A percentile compares a stretch with the other conserved stretches of the same genome.
Conservation (phyloP, 495 filamentous ascomycete genomes). For the Neurospora sp. region DNA sequence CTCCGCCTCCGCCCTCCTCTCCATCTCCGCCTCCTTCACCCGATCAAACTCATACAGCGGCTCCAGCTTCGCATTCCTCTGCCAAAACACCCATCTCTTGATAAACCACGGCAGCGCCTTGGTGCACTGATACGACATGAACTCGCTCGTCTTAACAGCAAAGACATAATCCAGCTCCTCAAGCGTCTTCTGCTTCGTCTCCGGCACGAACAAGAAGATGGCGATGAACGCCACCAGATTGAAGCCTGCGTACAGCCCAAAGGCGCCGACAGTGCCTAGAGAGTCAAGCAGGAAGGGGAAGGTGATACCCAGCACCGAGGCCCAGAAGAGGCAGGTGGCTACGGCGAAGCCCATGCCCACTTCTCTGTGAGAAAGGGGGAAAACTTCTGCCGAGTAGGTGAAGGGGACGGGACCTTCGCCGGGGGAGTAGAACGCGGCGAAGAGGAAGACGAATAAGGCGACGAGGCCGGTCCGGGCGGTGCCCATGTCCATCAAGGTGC, state of each 20-base stretch:
- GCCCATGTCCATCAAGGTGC: conserved; percentile 46
- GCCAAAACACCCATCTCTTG: conserved; percentile 53
- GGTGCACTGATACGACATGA: conserved; percentile 53
- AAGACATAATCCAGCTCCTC: conserved; percentile 85
- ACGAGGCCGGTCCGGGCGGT: conserved; percentile 51
- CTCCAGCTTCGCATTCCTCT: conserved; percentile 41
- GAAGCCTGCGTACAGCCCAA: conserved; percentile 51
- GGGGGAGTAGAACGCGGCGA: conserved; percentile 62
- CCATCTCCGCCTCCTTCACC: not conserved
- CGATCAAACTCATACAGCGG: conserved; percentile 52
- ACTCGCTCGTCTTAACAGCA: conserved; percentile 54
- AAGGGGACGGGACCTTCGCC: conserved; percentile 80
- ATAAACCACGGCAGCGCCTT: conserved; percentile 59
- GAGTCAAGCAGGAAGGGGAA: conserved; percentile 53
- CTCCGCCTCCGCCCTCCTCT: not conserved
- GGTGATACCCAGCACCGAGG: conserved; percentile 51
- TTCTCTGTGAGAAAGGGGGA: conserved; percentile 63
- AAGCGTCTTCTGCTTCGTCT: conserved; percentile 58
- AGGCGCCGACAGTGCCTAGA: conserved; percentile 44
- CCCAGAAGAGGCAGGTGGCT: conserved; percentile 59
- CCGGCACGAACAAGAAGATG: conserved; percentile 59
- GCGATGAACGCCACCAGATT: conserved; percentile 53
- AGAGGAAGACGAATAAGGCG: conserved; percentile 62
- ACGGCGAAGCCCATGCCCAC: conserved; percentile 68
- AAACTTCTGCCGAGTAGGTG: conserved; percentile 70